Conservation (phyloP, 2,329 filamentous ascomycete species). For the Fusarium pseudocircinatum region DNA sequence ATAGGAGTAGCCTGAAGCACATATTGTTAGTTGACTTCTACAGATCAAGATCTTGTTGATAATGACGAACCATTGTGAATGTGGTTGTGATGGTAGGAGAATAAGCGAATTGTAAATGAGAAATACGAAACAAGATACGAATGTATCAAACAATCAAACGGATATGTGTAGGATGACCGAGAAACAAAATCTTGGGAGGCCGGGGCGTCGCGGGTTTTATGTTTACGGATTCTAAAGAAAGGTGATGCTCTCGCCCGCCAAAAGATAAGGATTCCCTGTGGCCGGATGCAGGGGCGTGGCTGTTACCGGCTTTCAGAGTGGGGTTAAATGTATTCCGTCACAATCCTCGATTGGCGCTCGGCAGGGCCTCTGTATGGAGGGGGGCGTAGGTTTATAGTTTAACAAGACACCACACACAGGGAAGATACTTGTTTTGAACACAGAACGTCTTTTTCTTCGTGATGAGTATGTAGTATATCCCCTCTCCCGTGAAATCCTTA, state of each 20-base stretch:
- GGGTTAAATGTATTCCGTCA: slow-evolving; percentile 1
- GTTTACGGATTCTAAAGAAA: slow-evolving; percentile 37
- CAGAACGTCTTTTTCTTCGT: too few relatives aligned
- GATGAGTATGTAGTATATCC: too few relatives aligned
- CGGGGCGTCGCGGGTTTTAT: slow-evolving; percentile 44
- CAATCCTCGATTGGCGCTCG: slow-evolving; percentile 30
- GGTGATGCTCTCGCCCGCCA: slow-evolving; percentile 29
- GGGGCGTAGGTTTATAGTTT: slow-evolving; percentile 6
- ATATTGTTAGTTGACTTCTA: slow-evolving; percentile 27
- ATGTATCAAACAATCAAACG: slow-evolving; percentile 34
- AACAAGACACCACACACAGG: slow-evolving; percentile 5
- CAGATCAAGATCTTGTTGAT: not conserved
- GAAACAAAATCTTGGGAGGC: slow-evolving; percentile 11
- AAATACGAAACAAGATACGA: slow-evolving; percentile 13
- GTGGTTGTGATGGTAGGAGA: slow-evolving; percentile 3
- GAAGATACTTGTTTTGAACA: slow-evolving; percentile 20
- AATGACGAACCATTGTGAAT: slow-evolving; percentile 31
- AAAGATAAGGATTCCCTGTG: slow-evolving; percentile 42
- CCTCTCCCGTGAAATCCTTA: too few relatives aligned
- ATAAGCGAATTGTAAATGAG: not conserved
- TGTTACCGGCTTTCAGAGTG: slow-evolving; percentile 39
- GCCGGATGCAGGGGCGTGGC: slow-evolving; percentile 44
- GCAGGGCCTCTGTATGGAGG: not conserved
- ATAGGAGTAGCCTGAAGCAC: slow-evolving; percentile 24
- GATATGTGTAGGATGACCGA: slow-evolving; percentile 39